A percentile compares a stretch with the other conserved stretches of the same genome.
Evolutionary conservation across 805 yeast species (phyloP).

Genomic region (Blastobotrys attinorum): DNA sequence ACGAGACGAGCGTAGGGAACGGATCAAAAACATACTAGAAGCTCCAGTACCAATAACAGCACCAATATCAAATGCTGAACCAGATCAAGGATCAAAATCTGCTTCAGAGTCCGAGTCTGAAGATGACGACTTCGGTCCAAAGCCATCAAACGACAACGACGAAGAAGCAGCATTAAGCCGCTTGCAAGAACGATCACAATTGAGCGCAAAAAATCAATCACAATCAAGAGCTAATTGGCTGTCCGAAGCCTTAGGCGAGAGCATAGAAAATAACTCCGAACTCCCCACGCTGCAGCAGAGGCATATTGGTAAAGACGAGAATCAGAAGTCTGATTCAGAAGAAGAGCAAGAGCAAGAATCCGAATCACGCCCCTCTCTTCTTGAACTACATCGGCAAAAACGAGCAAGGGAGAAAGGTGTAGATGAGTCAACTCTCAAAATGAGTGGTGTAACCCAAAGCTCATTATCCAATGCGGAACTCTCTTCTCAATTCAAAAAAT

Average conservation of each 20-base stretch:
- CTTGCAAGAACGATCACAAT: no score
- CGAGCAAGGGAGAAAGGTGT: background rate
- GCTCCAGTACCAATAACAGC: constrained; percentile 1
- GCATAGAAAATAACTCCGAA: background rate
- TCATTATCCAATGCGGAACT: background rate
- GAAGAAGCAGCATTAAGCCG: constrained; percentile 12
- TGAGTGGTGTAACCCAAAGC: background rate
- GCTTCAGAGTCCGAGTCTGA: constrained; percentile 3
- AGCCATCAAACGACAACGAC: constrained; percentile 7
- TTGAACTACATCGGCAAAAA: background rate
- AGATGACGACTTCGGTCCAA: constrained; percentile 17
- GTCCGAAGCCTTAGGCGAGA: constrained; percentile 14
- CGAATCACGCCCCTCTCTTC: background rate
- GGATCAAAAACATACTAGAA: background rate
- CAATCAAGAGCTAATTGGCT: constrained; percentile 18
- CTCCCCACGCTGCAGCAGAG: no score
- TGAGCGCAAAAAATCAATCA: no score
- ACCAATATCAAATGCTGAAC: no score
- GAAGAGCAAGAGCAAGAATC: background rate
- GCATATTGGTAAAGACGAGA: no score
- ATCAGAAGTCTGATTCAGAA: no score
- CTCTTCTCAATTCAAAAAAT: background rate
- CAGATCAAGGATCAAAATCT: no score
- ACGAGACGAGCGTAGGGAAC: constrained; percentile 6
- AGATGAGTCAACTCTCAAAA: background rate